Evolutionary conservation across 129 eudicot genomes (phyloP).

Genomic region (Chrysanthemum lavandulifolium): DNA sequence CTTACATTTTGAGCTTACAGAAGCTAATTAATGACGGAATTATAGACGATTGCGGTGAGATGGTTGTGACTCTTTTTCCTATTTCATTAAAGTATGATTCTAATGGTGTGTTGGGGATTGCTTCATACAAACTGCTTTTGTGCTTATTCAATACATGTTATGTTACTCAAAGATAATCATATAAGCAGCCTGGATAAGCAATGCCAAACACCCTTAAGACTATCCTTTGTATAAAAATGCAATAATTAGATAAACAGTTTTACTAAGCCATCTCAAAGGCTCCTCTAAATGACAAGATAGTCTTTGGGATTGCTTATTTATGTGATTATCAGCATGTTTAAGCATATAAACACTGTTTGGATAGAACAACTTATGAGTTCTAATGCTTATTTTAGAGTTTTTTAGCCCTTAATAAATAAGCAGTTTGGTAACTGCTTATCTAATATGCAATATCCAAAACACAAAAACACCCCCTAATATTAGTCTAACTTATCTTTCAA

Average conservation of each 20-base stretch:
- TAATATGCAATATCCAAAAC: background rate
- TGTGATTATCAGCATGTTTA: background rate
- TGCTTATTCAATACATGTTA: background rate
- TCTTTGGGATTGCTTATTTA: background rate
- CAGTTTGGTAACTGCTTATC: background rate
- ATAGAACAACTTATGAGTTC: too few species aligned
- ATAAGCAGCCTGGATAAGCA: too few species aligned
- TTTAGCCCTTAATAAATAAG: background rate
- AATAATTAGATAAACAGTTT: too few species aligned
- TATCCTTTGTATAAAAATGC: too few species aligned
- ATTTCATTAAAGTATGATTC: too few species aligned
- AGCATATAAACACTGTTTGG: too few species aligned
- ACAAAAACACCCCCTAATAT: background rate
- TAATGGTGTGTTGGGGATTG: too few species aligned
- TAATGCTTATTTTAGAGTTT: too few species aligned
- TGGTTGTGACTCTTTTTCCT: background rate
- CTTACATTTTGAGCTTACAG: slow-evolving; percentile 29
- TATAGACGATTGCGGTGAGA: slow-evolving; percentile 36
- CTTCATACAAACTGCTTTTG: background rate
- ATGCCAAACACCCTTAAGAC: too few species aligned
- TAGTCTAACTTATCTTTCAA: background rate
- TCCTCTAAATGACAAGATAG: too few species aligned
- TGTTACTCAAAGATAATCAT: too few species aligned
- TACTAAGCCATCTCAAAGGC: too few species aligned
- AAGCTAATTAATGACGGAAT: slow-evolving; percentile 36